These are phyloP conservation scores for Lactifluus echinatus DNA, from an alignment of 768 basidiomycete genomes.

Conservation along the genomic window DNA sequence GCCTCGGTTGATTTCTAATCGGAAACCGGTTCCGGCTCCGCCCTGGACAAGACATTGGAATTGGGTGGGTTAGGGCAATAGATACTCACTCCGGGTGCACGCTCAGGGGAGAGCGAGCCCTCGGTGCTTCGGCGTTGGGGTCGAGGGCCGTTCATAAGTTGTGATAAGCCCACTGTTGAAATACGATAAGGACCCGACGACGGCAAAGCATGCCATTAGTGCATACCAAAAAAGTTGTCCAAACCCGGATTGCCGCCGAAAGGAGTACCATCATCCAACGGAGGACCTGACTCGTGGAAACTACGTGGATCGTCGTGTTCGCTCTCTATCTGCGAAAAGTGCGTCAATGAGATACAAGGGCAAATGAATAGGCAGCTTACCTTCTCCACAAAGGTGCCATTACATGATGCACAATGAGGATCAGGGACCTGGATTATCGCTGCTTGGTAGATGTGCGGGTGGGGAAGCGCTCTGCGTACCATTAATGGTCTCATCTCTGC, in stretches of 20 bases:
- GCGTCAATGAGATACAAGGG: not conserved
- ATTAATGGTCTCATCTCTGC: constrained; percentile 85
- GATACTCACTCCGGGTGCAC: not conserved
- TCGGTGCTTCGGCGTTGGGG: constrained; percentile 1
- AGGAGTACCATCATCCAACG: constrained; percentile 25
- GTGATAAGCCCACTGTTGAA: constrained; percentile 8
- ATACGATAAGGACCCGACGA: not conserved
- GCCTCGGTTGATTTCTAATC: constrained; percentile 31
- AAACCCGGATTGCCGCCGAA: constrained; percentile 27
- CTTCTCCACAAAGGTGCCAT: constrained; percentile 76
- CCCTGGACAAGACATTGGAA: constrained; percentile 18
- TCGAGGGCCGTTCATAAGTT: constrained; percentile 2
- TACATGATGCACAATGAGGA: constrained; percentile 77
- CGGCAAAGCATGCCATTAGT: not conserved
- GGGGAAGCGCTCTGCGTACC: constrained; percentile 36
- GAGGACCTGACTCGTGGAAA: constrained; percentile 37
- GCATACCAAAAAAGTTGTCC: constrained; percentile 43
- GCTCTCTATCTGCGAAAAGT: constrained; percentile 55
- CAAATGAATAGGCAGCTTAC: constrained; percentile 29
- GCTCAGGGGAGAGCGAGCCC: constrained; percentile 1
- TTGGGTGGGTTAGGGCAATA: constrained; percentile 17
- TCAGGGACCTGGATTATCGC: constrained; percentile 53
- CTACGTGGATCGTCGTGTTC: constrained; percentile 65
- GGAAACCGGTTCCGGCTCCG: constrained; percentile 25
- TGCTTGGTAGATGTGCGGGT: constrained; percentile 10